These are phyloP conservation scores for Pichia sp. DNA, from an alignment of 1,139 yeast genomes.

Conservation along the genomic window DNA sequence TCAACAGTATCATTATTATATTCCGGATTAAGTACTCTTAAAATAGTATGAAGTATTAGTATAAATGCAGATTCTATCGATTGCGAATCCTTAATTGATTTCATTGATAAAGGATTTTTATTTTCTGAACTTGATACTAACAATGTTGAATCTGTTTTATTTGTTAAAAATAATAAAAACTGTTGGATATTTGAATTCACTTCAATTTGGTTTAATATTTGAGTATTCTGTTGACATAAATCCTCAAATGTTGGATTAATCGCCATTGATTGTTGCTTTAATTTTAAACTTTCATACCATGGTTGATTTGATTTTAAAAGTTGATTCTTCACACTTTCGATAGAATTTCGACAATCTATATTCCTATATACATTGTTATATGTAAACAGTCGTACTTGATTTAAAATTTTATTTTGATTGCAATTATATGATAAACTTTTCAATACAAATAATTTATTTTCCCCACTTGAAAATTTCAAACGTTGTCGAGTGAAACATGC, in stretches of 20 bases:
- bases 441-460: too few species aligned
- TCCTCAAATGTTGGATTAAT: conserved; percentile 4
- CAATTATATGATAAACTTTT: too few species aligned
- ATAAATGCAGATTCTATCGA: conserved; percentile 24
- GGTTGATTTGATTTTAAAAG: too few species aligned
- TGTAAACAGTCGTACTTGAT: too few species aligned
- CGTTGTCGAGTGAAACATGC: too few species aligned
- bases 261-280: conserved; percentile 11
- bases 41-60: conserved; percentile 38
- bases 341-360: too few species aligned
- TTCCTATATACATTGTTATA: too few species aligned
- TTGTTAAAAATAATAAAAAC: conserved; percentile 8
- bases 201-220: conserved; percentile 2
- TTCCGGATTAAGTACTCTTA: conserved; percentile 45
- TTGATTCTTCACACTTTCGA: too few species aligned
- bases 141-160: conserved; percentile 12
- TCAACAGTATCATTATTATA: conserved; percentile 27
- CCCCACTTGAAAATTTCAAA: too few species aligned
- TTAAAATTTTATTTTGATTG: too few species aligned
- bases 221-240: neutral
- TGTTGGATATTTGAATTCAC: conserved; percentile 12
- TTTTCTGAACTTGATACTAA: neutral
- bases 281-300: conserved; percentile 8
- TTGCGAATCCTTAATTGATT: conserved; percentile 2
- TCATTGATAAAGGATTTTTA: neutral